Evolutionary conservation across 129 eudicot genomes (phyloP), one percentile per base, ranked within the genome.

Genomic region (Deinandra increscens): DNA sequence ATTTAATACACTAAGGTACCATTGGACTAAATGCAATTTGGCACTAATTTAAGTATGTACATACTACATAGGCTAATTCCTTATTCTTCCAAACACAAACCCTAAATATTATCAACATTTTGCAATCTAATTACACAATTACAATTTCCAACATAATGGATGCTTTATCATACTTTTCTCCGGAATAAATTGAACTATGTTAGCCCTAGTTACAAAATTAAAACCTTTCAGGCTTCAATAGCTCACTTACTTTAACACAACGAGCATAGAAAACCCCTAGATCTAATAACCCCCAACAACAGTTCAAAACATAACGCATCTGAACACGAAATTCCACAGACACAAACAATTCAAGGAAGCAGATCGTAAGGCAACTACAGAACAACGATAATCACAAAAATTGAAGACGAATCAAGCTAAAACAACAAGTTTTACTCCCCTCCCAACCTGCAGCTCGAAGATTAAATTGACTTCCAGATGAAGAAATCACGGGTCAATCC

Each of bases 241-340:
- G 8, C 29, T 58, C 19, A 26, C 18, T 58, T 13, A 20, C 22
- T 19, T 51, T 20, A 6, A 71, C 31, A 31, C 9, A 31, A 59
- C 60, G 41, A 66, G 60, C n/a, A 14, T 7, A 31, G 8, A 31
- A 26, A 54, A 67, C 9, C 79, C 69, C 69, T 44, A 67, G 74
- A 75, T 75, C 80, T 69, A 26, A 59, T 13, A 46, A 60, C 17
- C 54, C 48, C 58, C 23, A 20, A 64, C n/a, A n/a, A 10, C 51
- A 74, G 19, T 18, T 4, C 39, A 49, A 75, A 20, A 69, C 63
- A 26, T 22, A 59, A 60, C 68, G 7, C 49, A 67, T 36, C 68
- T 23, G n/a, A 37, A 2, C 64, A 14, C 14, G 34, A 31, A 75
- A 19, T 5, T 18, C 9, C 74, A 54, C 26, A 66, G 15, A 71